These are phyloP conservation scores for Plasmodium reichenowi DNA, from an alignment of 169 alveolate genomes.

Conservation along the genomic window DNA sequence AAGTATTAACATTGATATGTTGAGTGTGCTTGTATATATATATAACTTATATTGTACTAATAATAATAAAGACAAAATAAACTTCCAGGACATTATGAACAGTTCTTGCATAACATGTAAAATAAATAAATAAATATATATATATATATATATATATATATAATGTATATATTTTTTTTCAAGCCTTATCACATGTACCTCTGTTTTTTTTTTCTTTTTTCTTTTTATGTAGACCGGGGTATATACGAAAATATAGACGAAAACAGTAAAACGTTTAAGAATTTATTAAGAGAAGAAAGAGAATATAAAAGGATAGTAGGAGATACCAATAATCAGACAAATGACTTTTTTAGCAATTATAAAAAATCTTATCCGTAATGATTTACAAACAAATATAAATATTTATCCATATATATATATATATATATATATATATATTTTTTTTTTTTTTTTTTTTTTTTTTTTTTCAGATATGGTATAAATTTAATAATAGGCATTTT, in stretches of 20 bases:
- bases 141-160: neutral
- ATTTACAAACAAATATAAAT: neutral
- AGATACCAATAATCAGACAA: constrained; percentile 11
- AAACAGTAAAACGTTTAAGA: constrained; percentile 44
- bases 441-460: neutral
- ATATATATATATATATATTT: neutral
- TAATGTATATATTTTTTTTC: no score
- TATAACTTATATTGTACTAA: constrained; percentile 53
- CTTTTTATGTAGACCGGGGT: constrained; percentile 40
- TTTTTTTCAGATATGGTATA: constrained; percentile 57
- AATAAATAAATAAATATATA: neutral
- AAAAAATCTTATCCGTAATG: constrained; percentile 61
- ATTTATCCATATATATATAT: neutral
- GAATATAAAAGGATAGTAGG: constrained; percentile 30
- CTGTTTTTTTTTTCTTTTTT: constrained; percentile 8
- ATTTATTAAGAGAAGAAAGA: constrained; percentile 46
- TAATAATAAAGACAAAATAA: constrained; percentile 41
- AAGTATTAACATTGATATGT: constrained; percentile 34
- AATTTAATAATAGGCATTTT: constrained; percentile 49
- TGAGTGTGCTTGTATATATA: constrained; percentile 25
- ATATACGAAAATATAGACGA: constrained; percentile 56
- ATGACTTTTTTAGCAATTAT: constrained; percentile 57
- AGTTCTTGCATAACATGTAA: constrained; percentile 66
- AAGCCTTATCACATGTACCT: no score
- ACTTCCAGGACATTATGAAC: constrained; percentile 25